Conservation (phyloP, 768 basidiomycete genomes). For the Boletus patriciae region DNA sequence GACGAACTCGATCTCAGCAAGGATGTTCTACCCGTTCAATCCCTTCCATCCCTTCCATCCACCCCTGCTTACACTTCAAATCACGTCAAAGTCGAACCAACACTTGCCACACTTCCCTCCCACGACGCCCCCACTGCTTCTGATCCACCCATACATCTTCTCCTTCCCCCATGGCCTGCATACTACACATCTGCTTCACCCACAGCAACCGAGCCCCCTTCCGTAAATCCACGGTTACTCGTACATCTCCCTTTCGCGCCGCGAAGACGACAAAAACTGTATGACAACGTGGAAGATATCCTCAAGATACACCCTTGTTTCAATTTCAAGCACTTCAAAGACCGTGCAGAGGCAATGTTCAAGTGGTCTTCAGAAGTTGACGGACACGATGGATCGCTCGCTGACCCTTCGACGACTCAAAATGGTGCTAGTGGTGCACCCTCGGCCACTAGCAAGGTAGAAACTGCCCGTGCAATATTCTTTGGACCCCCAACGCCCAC, state of each 20-base stretch:
- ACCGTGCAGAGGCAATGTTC: constrained; percentile 47
- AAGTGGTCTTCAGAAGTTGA: constrained; percentile 39
- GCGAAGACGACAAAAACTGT: constrained; percentile 38
- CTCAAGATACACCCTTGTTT: constrained; percentile 51
- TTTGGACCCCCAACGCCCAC: constrained; percentile 23
- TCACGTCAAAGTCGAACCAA: constrained; percentile 40
- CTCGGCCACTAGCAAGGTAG: constrained; percentile 20
- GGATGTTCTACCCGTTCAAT: constrained; percentile 23
- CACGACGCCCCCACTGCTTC: constrained; percentile 12
- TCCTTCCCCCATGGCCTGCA: constrained; percentile 15
- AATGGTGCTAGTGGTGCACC: constrained; percentile 26
- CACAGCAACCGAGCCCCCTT: constrained; percentile 25
- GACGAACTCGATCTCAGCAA: constrained; percentile 47
- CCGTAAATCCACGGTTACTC: constrained; percentile 42
- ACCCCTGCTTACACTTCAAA: constrained; percentile 10
- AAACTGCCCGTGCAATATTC: constrained; percentile 34
- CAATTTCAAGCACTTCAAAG: constrained; percentile 48
- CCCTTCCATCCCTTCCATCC: constrained; percentile 16
- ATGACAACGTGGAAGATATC: constrained; percentile 41
- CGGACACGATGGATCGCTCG: constrained; percentile 6
- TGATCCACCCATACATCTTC: constrained; percentile 26
- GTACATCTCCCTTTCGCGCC: constrained; percentile 41
- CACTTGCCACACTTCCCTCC: constrained; percentile 26
- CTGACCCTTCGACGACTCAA: constrained; percentile 30
- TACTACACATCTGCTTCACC: constrained; percentile 27